Percentiles rank a stretch among this genome's conserved stretches.
phyloP scores from a whole-genome alignment of 495 filamentous ascomycete species.

The Trichocladium uniseriatum region DNA sequence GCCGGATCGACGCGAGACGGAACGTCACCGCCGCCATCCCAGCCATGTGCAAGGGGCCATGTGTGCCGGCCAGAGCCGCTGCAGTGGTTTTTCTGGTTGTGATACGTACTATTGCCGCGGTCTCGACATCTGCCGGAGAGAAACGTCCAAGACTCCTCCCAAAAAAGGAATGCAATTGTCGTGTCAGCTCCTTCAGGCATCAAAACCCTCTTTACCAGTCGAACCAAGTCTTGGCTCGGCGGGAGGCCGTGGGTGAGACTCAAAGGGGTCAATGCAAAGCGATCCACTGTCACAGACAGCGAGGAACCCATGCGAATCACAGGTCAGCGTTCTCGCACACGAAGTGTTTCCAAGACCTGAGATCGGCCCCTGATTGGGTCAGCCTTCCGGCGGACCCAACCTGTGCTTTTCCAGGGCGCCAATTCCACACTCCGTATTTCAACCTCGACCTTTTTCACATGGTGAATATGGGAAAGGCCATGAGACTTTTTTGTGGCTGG shows the following conservation, averaged over 20 bases:
- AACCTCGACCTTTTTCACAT: neutral
- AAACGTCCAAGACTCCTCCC: no score
- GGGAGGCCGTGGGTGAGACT: conserved; percentile 19
- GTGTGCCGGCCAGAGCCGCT: neutral
- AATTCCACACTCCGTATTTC: conserved; percentile 13
- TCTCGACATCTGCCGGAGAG: no score
- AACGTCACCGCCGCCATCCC: conserved; percentile 10
- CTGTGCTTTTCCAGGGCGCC: conserved; percentile 37
- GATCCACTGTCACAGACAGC: conserved; percentile 25
- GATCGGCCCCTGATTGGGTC: conserved; percentile 31
- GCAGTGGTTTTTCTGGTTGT: no score
- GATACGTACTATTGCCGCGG: no score
- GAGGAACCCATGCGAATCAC: conserved; percentile 32
- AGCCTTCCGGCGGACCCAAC: conserved; percentile 20
- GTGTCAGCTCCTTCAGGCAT: no score
- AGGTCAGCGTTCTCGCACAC: conserved; percentile 30
- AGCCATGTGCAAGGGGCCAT: conserved; percentile 16
- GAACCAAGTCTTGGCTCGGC: conserved; percentile 17
- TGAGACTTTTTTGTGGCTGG: no score
- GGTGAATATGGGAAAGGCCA: no score
- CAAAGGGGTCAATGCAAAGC: conserved; percentile 26
- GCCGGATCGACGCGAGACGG: conserved; percentile 21
- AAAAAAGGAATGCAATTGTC: no score
- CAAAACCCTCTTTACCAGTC: neutral
- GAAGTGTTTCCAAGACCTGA: conserved; percentile 32